These are phyloP conservation scores for Aureobasidium pullulans DNA, from an alignment of 2,329 filamentous ascomycete species.

Conservation along the genomic window DNA sequence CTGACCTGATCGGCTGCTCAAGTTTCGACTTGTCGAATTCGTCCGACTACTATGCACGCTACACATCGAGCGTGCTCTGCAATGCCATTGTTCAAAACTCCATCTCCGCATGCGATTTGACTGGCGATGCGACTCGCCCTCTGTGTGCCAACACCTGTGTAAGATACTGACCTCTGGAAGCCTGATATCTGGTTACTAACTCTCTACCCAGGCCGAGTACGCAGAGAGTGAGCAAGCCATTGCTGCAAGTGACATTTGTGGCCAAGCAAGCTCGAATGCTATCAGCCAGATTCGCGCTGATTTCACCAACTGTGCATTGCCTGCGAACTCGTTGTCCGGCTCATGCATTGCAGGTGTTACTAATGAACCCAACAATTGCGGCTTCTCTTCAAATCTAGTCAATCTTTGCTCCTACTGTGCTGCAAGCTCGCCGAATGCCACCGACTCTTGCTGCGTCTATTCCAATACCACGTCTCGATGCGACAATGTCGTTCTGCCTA, in stretches of 20 bases:
- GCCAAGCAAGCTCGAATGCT: constrained; percentile 51
- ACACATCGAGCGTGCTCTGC: constrained; percentile 85
- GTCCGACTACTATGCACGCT: constrained; percentile 80
- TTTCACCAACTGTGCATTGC: constrained; percentile 81
- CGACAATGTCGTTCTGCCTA: constrained; percentile 65
- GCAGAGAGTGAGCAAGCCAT: constrained; percentile 86
- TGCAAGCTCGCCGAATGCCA: constrained; percentile 77
- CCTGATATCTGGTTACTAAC: constrained; percentile 16
- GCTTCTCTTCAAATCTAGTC: constrained; percentile 62
- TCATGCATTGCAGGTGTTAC: constrained; percentile 66
- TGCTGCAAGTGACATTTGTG: constrained; percentile 65
- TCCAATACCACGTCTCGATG: constrained; percentile 69
- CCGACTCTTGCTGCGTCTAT: constrained; percentile 89
- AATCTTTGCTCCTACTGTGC: constrained; percentile 85
- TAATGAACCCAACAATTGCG: constrained; percentile 85
- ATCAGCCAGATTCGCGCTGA: constrained; percentile 78
- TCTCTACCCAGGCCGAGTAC: constrained; percentile 57
- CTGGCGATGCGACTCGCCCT: constrained; percentile 58
- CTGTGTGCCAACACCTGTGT: constrained; percentile 88
- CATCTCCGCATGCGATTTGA: constrained; percentile 58
- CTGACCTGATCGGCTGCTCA: constrained; percentile 70
- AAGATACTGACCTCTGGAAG: constrained; percentile 30
- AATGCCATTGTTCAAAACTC: constrained; percentile 93
- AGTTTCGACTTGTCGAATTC: constrained; percentile 71
- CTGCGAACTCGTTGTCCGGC: constrained; percentile 67